Evolutionary conservation across 495 filamentous ascomycete genomes (phyloP).

Genomic region (Penicillium riverlandense): DNA sequence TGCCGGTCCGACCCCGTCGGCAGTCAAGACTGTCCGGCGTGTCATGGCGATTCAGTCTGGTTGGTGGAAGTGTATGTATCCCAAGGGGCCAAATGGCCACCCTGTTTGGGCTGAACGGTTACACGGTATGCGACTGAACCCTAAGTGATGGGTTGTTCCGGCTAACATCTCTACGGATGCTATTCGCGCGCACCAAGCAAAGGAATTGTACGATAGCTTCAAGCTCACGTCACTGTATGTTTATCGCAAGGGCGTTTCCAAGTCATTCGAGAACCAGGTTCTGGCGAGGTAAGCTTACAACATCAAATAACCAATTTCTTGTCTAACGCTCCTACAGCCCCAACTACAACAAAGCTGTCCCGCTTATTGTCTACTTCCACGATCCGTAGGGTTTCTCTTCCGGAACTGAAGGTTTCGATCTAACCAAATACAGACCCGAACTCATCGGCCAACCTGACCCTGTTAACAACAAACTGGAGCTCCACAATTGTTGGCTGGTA

Average conservation of each 20-base stretch:
- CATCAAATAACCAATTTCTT: background rate
- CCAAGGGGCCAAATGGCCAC: slow-evolving; percentile 26
- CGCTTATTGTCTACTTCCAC: slow-evolving; percentile 72
- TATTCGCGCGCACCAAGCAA: slow-evolving; percentile 65
- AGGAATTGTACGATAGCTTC: slow-evolving; percentile 58
- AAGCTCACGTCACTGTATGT: slow-evolving; percentile 72
- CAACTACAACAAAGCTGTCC: slow-evolving; percentile 43
- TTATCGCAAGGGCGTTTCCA: slow-evolving; percentile 59
- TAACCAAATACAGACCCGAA: slow-evolving; percentile 50
- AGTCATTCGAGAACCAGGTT: slow-evolving; percentile 83
- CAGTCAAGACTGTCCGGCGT: slow-evolving; percentile 40
- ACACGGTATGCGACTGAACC: slow-evolving; percentile 36
- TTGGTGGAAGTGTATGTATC: slow-evolving; percentile 55
- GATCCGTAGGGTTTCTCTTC: slow-evolving; percentile 56
- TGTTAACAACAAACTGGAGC: slow-evolving; percentile 60
- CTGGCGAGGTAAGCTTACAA: slow-evolving; percentile 59
- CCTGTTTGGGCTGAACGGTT: slow-evolving; percentile 40
- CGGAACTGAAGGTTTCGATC: background rate
- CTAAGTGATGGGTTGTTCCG: background rate
- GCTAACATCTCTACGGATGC: slow-evolving; percentile 43
- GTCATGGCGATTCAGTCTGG: slow-evolving; percentile 50
- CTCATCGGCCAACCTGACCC: slow-evolving; percentile 61
- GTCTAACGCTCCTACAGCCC: slow-evolving; percentile 26
- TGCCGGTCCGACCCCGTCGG: slow-evolving; percentile 33
- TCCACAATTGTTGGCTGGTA: slow-evolving; percentile 84